Percentiles rank a stretch among this genome's conserved stretches.
These are phyloP conservation scores for Amaranthus palmeri DNA, from an alignment of 148 eudicot genomes.

Conservation along the genomic window DNA sequence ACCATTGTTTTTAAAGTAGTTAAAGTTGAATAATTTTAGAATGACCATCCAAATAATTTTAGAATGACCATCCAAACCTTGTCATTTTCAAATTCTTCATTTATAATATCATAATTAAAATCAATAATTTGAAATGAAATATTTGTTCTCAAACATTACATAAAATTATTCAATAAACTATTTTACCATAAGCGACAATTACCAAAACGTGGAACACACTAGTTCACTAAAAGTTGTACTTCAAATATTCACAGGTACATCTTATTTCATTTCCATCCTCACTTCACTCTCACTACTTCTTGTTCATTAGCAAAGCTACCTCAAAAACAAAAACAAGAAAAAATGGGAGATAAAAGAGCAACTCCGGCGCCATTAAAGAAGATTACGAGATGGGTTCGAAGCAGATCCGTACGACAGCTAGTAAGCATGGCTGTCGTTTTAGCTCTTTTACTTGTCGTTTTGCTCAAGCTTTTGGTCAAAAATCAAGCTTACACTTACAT, in stretches of 20 bases:
- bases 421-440: conserved; percentile 31
- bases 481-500: conserved; percentile 44
- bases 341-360: conserved; percentile 57
- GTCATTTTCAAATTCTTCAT: no score
- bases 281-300: neutral
- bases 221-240: no score
- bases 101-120: no score
- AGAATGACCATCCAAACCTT: no score
- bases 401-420: conserved; percentile 48
- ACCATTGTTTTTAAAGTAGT: no score
- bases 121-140: no score
- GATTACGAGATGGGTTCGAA: conserved; percentile 51
- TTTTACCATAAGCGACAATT: no score
- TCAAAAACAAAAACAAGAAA: neutral
- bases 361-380: conserved; percentile 38
- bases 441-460: conserved; percentile 31
- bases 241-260: neutral
- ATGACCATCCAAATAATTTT: no score
- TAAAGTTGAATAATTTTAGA: no score
- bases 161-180: no score
- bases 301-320: neutral
- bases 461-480: conserved; percentile 34
- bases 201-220: no score
- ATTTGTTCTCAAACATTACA: no score
- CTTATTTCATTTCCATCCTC: neutral